These are phyloP conservation scores for Apiospora kogelbergensis DNA, from an alignment of 2,329 filamentous ascomycete species.

Conservation along the genomic window DNA sequence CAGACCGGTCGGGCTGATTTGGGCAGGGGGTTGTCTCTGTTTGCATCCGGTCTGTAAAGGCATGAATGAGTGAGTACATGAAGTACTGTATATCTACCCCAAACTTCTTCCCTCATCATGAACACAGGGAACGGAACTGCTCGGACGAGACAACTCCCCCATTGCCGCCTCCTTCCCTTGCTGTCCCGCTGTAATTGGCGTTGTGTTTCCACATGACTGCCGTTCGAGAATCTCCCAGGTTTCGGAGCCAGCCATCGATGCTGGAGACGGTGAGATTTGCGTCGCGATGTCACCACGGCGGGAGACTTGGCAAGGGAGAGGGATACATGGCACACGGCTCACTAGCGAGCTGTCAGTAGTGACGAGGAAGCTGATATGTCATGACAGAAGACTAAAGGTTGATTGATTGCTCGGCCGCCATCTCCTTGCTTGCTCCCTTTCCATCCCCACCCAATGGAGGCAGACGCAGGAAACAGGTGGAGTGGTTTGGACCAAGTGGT, in stretches of 20 bases:
- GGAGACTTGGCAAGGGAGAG: neutral
- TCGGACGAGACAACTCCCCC: neutral
- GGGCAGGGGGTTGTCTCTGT: neutral
- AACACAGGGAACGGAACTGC: neutral
- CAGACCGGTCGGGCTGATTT: neutral
- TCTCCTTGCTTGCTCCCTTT: conserved; percentile 3
- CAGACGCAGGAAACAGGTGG: neutral
- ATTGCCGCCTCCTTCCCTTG: neutral
- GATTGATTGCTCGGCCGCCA: neutral
- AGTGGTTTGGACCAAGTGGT: conserved; percentile 5
- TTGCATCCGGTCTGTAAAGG: conserved; percentile 1
- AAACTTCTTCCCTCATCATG: neutral
- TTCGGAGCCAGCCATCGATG: neutral
- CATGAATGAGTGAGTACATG: neutral
- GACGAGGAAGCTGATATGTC: conserved; percentile 4
- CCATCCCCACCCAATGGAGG: neutral
- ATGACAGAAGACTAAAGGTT: neutral
- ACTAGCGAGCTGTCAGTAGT: neutral
- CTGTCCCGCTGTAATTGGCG: neutral
- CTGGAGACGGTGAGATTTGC: neutral
- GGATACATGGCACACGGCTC: neutral
- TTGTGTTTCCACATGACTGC: neutral
- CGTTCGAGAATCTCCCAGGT: neutral
- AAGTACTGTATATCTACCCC: neutral
- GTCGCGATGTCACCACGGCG: neutral